Evolutionary conservation across 2,329 filamentous ascomycete genomes (phyloP).

Genomic region (Elsinoe fawcettii): DNA sequence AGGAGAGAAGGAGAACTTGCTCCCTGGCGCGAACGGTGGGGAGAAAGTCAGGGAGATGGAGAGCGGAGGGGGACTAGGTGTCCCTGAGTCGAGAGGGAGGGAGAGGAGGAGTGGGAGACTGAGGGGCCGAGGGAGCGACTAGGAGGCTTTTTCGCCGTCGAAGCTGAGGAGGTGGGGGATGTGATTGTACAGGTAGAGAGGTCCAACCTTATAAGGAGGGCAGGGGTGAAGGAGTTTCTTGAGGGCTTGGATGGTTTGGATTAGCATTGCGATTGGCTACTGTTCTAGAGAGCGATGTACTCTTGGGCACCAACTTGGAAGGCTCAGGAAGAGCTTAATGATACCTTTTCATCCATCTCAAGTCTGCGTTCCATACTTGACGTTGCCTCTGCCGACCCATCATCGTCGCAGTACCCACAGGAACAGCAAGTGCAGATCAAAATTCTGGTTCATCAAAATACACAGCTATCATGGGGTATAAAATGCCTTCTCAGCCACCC

Average conservation of each 20-base stretch:
- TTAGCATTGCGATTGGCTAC: not conserved
- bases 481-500: constrained; percentile 6
- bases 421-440: not conserved
- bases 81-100: not conserved
- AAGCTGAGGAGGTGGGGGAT: not conserved
- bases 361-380: not conserved
- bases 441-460: constrained; percentile 12
- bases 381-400: not conserved
- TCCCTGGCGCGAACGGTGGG: not conserved
- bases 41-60: constrained; percentile 7
- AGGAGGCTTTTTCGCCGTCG: not conserved
- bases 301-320: not conserved
- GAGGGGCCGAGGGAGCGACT: constrained; percentile 2
- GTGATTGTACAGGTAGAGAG: too few species aligned
- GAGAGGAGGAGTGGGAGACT: constrained; percentile 15
- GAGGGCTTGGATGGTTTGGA: not conserved
- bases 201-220: too few species aligned
- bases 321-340: not conserved
- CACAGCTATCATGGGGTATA: constrained; percentile 15
- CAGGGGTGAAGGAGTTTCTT: not conserved
- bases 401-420: not conserved
- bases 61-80: not conserved
- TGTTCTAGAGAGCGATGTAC: not conserved
- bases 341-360: not conserved
- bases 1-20: constrained; percentile 10